Base-by-base conservation (phyloP, 1,139 yeast species). In the Yamadazyma diospyri region DNA sequence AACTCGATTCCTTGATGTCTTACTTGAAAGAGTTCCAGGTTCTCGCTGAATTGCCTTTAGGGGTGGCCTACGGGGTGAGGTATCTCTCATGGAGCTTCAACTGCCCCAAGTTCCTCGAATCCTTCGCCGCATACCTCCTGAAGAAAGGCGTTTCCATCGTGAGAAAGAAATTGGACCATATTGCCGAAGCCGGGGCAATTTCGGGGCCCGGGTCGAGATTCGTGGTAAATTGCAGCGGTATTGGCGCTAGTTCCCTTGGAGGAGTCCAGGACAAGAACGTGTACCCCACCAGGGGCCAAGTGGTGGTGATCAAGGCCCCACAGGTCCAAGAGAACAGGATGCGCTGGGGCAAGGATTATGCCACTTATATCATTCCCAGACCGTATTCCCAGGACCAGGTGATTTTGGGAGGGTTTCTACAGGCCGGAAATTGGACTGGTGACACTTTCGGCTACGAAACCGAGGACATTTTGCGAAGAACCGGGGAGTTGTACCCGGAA, bases 201-300 rank as follows among this genome's bases (percentile, higher is more conserved):
- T 13, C 26, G 4, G n/a, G n/a, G n/a, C 13, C 10, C 14, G 29
- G 20, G 9, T 8, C 27, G 4, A 29, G 23, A 15, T 9, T 53
- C 4, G 80, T 81, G 10, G 78, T 81, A 64, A 82, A 82, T 47
- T 81, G 88, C 53, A 64, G 84, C 0, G 92, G 89, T 13, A 61
- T 78, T 26, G 84, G 86, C 2, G 78, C 88, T 4, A 61, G 61
- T 28, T 46, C 53, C 2, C 55, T 82, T 4, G 75, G 76, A 6
- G 85, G 83, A 8, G 81, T 78, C 24, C 57, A 60, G 19, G 88
- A 81, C 34, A 29, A 36, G 10, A 55, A 61, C 1, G 70, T 77
- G 16, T 77, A 73, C 44, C 84, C 88, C 6, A 73, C 80, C 1
- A 61, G 88, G 37, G 88, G 88, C 4, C 88, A 81, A 48, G 83